These are phyloP conservation scores for Lentinula edodes DNA, from an alignment of 768 basidiomycete genomes.

Conservation along the genomic window DNA sequence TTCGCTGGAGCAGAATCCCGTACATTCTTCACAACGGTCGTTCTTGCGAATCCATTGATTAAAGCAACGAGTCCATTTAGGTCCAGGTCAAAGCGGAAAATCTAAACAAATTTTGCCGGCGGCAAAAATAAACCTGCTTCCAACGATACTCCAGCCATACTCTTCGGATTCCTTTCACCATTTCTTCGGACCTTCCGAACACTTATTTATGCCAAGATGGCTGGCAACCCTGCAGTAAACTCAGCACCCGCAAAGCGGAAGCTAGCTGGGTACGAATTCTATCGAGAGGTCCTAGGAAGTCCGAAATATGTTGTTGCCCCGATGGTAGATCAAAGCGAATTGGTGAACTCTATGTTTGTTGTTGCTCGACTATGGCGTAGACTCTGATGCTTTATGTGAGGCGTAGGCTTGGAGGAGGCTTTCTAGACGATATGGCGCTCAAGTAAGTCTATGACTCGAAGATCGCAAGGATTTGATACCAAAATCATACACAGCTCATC, in stretches of 20 bases:
- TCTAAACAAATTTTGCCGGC: not conserved
- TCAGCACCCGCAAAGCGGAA: constrained; percentile 24
- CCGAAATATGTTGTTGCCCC: constrained; percentile 92
- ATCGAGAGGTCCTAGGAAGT: constrained; percentile 68
- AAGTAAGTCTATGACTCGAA: constrained; percentile 37
- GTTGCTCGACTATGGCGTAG: not conserved
- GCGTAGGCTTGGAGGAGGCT: constrained; percentile 84
- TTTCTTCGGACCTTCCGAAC: not conserved
- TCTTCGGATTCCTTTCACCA: not conserved
- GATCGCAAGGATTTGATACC: not conserved
- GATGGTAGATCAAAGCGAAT: constrained; percentile 98
- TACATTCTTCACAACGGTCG: no score
- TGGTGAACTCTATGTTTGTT: constrained; percentile 48
- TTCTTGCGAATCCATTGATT: no score
- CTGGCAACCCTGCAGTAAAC: not conserved
- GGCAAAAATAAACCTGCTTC: not conserved
- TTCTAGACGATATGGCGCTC: constrained; percentile 76
- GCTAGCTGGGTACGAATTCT: constrained; percentile 79
- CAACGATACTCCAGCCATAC: not conserved
- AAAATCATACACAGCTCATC: constrained; percentile 47
- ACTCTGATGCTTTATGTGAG: constrained; percentile 1
- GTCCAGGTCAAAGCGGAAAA: no score
- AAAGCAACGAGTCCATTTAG: no score
- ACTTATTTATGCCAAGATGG: not conserved
- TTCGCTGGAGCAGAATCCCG: no score